Conservation (phyloP, 2,329 filamentous ascomycete species). For the Hypoxylon sp. region DNA sequence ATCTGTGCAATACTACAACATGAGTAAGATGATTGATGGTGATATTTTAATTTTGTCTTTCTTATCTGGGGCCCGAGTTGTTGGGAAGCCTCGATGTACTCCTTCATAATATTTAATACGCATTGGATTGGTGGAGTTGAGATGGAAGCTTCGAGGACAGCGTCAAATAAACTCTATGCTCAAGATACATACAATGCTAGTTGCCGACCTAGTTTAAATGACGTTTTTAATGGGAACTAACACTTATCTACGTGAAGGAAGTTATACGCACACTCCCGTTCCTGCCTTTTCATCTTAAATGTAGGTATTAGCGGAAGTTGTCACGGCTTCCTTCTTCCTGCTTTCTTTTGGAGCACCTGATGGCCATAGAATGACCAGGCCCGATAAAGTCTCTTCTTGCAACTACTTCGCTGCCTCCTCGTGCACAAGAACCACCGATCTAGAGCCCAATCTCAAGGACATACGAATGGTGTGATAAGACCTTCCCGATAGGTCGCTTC, state of each 20-base stretch:
- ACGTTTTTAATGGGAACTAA: background rate
- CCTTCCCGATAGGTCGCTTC: background rate
- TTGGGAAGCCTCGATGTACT: background rate
- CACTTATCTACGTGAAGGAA: background rate
- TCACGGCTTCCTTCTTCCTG: background rate
- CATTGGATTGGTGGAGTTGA: background rate
- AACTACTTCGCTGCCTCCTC: background rate
- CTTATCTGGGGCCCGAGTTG: background rate
- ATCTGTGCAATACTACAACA: background rate
- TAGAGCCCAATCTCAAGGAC: background rate
- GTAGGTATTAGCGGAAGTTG: background rate
- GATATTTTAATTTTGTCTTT: background rate
- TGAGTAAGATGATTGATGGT: background rate
- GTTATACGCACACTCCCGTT: background rate
- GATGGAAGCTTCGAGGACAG: background rate
- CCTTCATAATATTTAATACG: background rate
- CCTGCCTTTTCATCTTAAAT: conserved; percentile 5
- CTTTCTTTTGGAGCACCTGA: background rate
- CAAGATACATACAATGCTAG: background rate
- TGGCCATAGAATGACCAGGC: background rate
- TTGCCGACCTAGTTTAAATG: background rate
- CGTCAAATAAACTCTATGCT: background rate
- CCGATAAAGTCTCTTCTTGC: background rate
- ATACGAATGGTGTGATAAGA: background rate
- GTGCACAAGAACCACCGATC: background rate